Base-by-base conservation (phyloP, 371 early-diverging fungal genomes). In the Apophysomyces trapeziformis region DNA sequence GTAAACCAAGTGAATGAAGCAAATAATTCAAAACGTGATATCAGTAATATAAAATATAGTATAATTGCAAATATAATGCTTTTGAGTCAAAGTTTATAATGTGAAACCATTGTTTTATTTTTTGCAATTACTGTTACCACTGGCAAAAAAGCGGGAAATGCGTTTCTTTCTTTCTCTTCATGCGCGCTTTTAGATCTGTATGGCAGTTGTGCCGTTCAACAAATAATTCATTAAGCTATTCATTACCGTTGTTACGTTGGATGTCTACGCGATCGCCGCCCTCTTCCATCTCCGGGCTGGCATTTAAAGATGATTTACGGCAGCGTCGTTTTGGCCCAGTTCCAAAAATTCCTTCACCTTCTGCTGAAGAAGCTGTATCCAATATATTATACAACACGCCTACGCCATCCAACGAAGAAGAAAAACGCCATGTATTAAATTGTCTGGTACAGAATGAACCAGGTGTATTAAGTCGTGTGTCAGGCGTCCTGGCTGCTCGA, bases 361-460 rank as follows among this genome's bases (percentile, higher is more conserved):
- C 92, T 4, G 91, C 91, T 12, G 92, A 93, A 74, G 91, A 94
- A 75, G 94, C 95, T 6, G 95, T 94, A 38, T 84, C 88, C 70
- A 96, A 95, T 80, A 95, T 98, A 82, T 74, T 93, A 43, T 92
- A 93, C 71, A 95, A 95, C 80, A 94, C 95, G n/a, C 95, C 96
- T 8, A 63, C 80, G 2, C 73, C 87, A 9, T 77, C 86, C 37
- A 66, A 70, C 6, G 78, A 83, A 21, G 82, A 76, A 26, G 80
- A 82, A 60, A 79, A 84, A 57, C 89, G 95, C 16, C 97, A 96
- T 76, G 86, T 96, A 62, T 86, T 98, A 63, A 96, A 94, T 82
- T 93, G 95, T 71, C 86, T 98, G 47, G 96, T 97, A 60, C 92
- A 93, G 65, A 95, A 98, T 77, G 97, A 96, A 77, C 96, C 97